Evolutionary conservation across 768 basidiomycete genomes (phyloP), one percentile per base, ranked within the genome.

Genomic region (Agaricus sinodeliciosus): DNA sequence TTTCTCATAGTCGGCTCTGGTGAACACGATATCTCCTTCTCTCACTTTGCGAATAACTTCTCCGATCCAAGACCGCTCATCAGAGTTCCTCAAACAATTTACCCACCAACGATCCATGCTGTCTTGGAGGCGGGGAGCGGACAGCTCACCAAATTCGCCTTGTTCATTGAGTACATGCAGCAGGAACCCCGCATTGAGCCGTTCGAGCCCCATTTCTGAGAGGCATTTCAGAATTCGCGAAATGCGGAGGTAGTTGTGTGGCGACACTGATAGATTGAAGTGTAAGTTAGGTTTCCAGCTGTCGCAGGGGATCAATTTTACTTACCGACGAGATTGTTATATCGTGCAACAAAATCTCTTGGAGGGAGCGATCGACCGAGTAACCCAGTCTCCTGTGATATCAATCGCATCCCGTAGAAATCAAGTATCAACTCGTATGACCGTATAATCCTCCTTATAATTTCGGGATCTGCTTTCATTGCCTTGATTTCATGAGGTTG

Each of bases 31-130:
- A 16, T 64, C 61, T 16, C 65, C 70, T 27, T 59, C 55, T 48
- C 86, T 76, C 37, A 80, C 83, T 48, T 71, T 74, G 47, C 58
- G 52, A 28, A 87, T 78, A 48, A 76, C 56, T n/a, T 61, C 65
- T 27, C 72, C 68, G 36, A 88, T 72, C 76, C 78, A 82, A 22
- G 66, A 61, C 57, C 85, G 71, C 56, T 85, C 82, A 55, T 71
- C 67, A n/a, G 75, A 72, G 57, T 83, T 73, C 55, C 87, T 72
- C 47, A 87, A 67, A 62, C 86, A 89, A 59, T 85, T 85, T 16
- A 80, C 79, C 87, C 87, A 88, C 82, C 84, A 90, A 52, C 73
- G 69, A 56, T 87, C 87, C 85, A 88, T 87, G 63, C 87, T 88
- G 57, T 67, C 66, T 45, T 65, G 63, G 45, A 87, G 68, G 9